Evolutionary conservation across 345 rosid genomes (phyloP).

Genomic region (Citrus mangshanensis): DNA sequence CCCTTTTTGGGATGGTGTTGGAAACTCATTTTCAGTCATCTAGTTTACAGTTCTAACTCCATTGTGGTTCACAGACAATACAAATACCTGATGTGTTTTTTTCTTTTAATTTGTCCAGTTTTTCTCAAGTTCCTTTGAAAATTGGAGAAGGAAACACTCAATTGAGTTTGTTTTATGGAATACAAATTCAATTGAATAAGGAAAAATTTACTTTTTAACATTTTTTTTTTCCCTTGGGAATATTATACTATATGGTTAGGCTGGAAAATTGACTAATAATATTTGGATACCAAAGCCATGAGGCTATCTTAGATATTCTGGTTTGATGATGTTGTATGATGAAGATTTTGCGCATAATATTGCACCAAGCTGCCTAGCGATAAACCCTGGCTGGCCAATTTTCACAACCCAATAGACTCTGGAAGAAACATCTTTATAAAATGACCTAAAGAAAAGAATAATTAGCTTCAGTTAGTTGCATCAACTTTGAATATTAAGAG

Average conservation of each 20-base stretch:
- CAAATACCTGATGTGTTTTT: background rate
- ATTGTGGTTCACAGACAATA: background rate
- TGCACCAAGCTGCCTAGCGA: background rate
- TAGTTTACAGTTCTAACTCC: background rate
- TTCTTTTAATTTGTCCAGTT: background rate
- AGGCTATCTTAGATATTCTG: background rate
- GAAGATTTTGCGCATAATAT: background rate
- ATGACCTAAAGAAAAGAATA: background rate
- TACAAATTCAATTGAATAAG: background rate
- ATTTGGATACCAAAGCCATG: background rate
- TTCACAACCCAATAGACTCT: too few relatives aligned
- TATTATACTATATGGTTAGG: background rate
- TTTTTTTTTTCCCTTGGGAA: background rate
- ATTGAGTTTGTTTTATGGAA: too few relatives aligned
- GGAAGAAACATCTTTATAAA: too few relatives aligned
- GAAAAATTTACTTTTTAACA: background rate
- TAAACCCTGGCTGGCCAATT: too few relatives aligned
- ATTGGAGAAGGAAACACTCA: background rate
- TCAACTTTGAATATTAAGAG: constrained; percentile 35
- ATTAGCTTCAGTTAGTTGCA: constrained; percentile 39
- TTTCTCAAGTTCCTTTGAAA: background rate
- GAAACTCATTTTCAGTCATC: background rate
- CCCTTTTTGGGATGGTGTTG: background rate
- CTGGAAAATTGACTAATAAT: background rate
- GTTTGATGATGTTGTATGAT: background rate